Evolutionary conservation across 257 asterid species (phyloP).

Genomic region (Solanum stenotomum): DNA sequence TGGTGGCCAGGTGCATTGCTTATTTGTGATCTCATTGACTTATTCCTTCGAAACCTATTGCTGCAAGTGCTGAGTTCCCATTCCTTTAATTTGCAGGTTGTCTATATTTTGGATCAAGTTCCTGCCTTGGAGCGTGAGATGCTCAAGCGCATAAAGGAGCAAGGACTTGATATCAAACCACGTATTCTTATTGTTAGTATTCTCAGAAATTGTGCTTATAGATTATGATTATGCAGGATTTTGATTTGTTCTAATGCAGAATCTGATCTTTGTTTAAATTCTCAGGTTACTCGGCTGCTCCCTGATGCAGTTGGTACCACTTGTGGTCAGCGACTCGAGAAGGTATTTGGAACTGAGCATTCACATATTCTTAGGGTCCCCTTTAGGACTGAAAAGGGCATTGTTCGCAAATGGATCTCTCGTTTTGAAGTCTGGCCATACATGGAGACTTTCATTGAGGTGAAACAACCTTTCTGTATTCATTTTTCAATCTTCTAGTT

Average conservation of each 20-base stretch:
- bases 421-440: constrained; percentile 99
- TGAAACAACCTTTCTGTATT: background rate
- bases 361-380: constrained; percentile 96
- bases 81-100: constrained; percentile 43
- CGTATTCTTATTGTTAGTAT: constrained; percentile 74
- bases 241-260: background rate
- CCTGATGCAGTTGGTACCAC: constrained; percentile 99
- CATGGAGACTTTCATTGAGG: constrained; percentile 96
- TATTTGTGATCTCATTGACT: background rate
- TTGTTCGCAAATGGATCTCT: constrained; percentile 88
- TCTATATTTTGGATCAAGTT: constrained; percentile 98
- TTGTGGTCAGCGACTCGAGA: constrained; percentile 83
- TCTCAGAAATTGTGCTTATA: background rate
- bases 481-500: background rate
- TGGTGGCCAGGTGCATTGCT: constrained; percentile 75
- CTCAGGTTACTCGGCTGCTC: constrained; percentile 78
- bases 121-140: constrained; percentile 93
- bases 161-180: constrained; percentile 87
- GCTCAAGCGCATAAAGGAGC: constrained; percentile 92
- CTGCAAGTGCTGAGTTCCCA: background rate
- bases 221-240: background rate
- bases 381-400: constrained; percentile 83
- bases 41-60: background rate
- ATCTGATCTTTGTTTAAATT: background rate
- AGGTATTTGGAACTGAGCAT: constrained; percentile 78